Base-by-base conservation (phyloP, 2,329 filamentous ascomycete genomes). In the Ophiostoma tasmaniense region DNA sequence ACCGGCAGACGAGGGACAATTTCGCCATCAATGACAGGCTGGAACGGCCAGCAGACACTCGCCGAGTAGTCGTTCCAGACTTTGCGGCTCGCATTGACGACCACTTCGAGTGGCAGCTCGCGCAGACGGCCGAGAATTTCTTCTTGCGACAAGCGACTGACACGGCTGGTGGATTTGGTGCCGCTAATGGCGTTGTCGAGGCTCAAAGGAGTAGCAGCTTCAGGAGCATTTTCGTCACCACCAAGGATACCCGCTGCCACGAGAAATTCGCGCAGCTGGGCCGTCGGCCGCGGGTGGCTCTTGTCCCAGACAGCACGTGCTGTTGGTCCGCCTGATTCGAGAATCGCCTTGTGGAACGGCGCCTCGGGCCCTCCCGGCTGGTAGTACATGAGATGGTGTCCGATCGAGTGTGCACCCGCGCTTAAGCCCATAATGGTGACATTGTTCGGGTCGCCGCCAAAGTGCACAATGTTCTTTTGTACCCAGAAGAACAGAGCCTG, bases 331-430 rank as follows among this genome's bases (percentile, higher is more conserved):
- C 85, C 85, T 3, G 84, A 87, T 73, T 87, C 85, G 45, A 87
- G 78, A 66, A 88, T 85, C 33, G 81, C 83, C 72, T 82, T 82
- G 70, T 80, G 77, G 73, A 87, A 85, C 50, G 50, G 50, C 50
- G 50, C 50, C n/a, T 55, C 42, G 50, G 50, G 50, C n/a, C 50
- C 50, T 22, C 50, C 50, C 50, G 50, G 50, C 22, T 55, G 50
- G 50, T 55, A 55, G 50, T 70, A 80, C 71, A 90, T 84, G 20
- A 91, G 77, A 72, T 90, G 88, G 74, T 92, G 89, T 2, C 89
- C 89, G 72, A 90, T 84, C 84, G 86, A 87, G 76, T 90, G 88
- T 10, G 85, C 85, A 8, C 87, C 87, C 39, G 87, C 87, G 73
- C 84, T 87, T 59, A 83, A 75, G 0, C 87, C 89, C 83, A 86